These are phyloP conservation scores for Pseudogymnoascus sp. DNA, from an alignment of 2,329 filamentous ascomycete genomes.

Conservation along the genomic window DNA sequence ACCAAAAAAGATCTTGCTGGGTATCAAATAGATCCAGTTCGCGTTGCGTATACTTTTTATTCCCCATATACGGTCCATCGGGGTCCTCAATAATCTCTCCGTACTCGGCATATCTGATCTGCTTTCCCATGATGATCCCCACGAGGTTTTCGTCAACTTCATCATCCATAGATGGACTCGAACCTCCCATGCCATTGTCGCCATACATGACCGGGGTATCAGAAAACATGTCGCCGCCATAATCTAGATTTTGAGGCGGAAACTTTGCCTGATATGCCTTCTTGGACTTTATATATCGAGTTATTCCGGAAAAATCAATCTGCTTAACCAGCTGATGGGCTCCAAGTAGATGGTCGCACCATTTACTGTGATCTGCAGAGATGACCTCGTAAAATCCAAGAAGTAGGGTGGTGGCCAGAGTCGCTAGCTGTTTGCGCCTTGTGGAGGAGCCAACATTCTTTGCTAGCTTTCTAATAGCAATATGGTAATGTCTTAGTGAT, in stretches of 20 bases:
- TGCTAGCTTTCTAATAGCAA: constrained; percentile 71
- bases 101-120: constrained; percentile 51
- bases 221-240: constrained; percentile 24
- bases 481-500: constrained; percentile 86
- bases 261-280: constrained; percentile 33
- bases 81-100: constrained; percentile 37
- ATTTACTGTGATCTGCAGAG: constrained; percentile 89
- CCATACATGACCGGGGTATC: background rate
- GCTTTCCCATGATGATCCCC: constrained; percentile 49
- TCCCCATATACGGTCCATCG: constrained; percentile 5
- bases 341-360: constrained; percentile 86
- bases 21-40: constrained; percentile 78
- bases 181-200: constrained; percentile 21
- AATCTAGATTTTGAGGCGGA: constrained; percentile 31
- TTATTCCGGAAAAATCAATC: constrained; percentile 69
- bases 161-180: constrained; percentile 14
- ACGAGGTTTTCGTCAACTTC: constrained; percentile 52
- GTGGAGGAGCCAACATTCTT: constrained; percentile 63
- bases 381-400: constrained; percentile 92
- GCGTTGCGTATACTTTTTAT: constrained; percentile 27
- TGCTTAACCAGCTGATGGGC: constrained; percentile 76
- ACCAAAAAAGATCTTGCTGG: constrained; percentile 86
- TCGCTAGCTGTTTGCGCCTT: constrained; percentile 68
- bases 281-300: constrained; percentile 60
- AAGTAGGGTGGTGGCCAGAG: constrained; percentile 79